Evolutionary conservation across 257 asterid species (phyloP), one percentile per base, ranked within the genome.

Genomic region (Nicotiana sylvestris): DNA sequence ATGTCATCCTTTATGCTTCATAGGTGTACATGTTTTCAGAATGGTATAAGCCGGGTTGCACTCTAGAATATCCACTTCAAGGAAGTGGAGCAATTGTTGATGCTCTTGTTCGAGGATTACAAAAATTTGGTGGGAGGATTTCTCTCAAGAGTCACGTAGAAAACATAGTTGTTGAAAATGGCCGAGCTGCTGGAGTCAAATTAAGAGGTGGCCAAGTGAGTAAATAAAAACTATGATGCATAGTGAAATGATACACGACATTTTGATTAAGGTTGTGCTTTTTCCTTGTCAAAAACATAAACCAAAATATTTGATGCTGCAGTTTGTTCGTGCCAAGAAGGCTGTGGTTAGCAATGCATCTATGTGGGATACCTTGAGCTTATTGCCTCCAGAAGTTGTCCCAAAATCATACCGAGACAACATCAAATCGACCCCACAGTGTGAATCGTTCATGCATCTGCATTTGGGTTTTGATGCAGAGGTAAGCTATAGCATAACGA

Each of bases 361-460:
- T 30, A 95, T 95, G 98, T 95, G 99, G 99, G 97, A 95, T 88
- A 95, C 97, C 1, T 62, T 94, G 86, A 89, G 85, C 70, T 89
- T 95, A 79, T 82, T 95, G 88, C 97, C 98, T 2, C 83, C 84
- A 87, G 96, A 92, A 87, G 89, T 77, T 46, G 76, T 92, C 77
- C 99, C 98, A 18, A 90, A 87, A 84, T 79, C 92, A 80, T 94
- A 89, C 72, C 91, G 84, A 83, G 94, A 92, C 70, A 88, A 89
- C 86, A 83, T 92, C 25, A 66, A 92, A 77, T 85, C 2, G 13
- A 95, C 98, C 77, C 97, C 97, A 76, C 97, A 95, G 78, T 95
- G 99, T 76, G 99, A 94, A 88, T 95, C 99, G 21, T 95, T 95
- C 89, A 94, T 94, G 98, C 99, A 95, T 90, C 89, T 95, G n/a